Evolutionary conservation across 2,329 filamentous ascomycete genomes (phyloP).

Genomic region (Amauroascus niger): DNA sequence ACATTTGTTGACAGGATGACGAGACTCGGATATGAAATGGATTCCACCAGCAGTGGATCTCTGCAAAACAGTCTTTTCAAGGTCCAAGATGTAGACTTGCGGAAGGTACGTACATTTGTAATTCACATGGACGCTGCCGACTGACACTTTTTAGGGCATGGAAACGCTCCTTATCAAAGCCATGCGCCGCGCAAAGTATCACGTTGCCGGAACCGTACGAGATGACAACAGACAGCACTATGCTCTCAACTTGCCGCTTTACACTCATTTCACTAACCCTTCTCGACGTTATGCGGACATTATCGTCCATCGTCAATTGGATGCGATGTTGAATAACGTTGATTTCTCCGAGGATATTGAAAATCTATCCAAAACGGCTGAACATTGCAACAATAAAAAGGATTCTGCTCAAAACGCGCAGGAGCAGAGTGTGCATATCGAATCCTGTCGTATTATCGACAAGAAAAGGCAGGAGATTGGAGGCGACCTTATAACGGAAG

Average conservation of each 20-base stretch:
- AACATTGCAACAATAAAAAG: constrained; percentile 97
- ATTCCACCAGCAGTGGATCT: constrained; percentile 77
- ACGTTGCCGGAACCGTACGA: constrained; percentile 66
- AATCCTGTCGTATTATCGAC: constrained; percentile 93
- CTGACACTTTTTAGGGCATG: constrained; percentile 55
- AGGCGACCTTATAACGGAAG: constrained; percentile 87
- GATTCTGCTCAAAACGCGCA: constrained; percentile 95
- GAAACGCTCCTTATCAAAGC: constrained; percentile 91
- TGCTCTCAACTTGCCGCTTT: constrained; percentile 80
- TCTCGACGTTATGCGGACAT: constrained; percentile 92
- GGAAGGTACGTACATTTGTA: constrained; percentile 50
- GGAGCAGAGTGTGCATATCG: constrained; percentile 97
- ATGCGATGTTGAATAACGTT: constrained; percentile 67
- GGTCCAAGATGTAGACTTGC: constrained; percentile 75
- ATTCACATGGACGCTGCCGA: neutral
- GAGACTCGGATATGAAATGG: constrained; percentile 79
- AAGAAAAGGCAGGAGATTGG: constrained; percentile 76
- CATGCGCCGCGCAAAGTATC: constrained; percentile 95
- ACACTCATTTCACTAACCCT: constrained; percentile 95
- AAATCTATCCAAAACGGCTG: constrained; percentile 77
- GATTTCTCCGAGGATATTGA: constrained; percentile 89
- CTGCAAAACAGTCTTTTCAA: constrained; percentile 93
- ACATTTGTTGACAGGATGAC: constrained; percentile 91
- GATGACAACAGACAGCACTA: constrained; percentile 80
- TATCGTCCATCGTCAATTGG: constrained; percentile 88